These are phyloP conservation scores for Artemisia argyi DNA, from an alignment of 129 eudicot species.

Conservation along the genomic window DNA sequence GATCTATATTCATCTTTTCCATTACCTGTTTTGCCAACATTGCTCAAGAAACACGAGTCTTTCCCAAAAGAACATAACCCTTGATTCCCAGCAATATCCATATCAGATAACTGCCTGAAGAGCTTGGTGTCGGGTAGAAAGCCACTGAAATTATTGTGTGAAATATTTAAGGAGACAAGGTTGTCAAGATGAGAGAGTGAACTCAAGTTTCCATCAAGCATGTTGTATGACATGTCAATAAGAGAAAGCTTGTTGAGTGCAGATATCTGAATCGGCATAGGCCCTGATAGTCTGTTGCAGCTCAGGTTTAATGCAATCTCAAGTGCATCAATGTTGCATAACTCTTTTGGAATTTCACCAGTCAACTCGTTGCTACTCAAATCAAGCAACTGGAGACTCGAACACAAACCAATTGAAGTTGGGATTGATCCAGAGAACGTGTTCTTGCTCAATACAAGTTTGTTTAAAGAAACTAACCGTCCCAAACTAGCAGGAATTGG, in stretches of 20 bases:
- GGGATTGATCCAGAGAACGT: slow-evolving; percentile 44
- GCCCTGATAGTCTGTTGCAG: slow-evolving; percentile 41
- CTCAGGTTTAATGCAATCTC: slow-evolving; percentile 54
- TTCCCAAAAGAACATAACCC: slow-evolving; percentile 41
- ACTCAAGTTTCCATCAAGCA: slow-evolving; percentile 47
- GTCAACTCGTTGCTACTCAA: slow-evolving; percentile 39
- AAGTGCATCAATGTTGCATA: slow-evolving; percentile 43
- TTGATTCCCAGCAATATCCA: slow-evolving; percentile 41
- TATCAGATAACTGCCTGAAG: slow-evolving; percentile 42
- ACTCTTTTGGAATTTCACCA: slow-evolving; percentile 48
- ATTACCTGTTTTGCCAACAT: slow-evolving; percentile 8
- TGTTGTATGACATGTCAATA: slow-evolving; percentile 56
- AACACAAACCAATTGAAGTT: slow-evolving; percentile 37
- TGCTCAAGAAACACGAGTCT: slow-evolving; percentile 26
- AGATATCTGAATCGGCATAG: slow-evolving; percentile 44
- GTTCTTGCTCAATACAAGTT: slow-evolving; percentile 42
- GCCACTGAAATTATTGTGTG: slow-evolving; percentile 55
- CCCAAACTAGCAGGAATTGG: slow-evolving; percentile 45
- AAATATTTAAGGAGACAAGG: slow-evolving; percentile 56
- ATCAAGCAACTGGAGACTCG: slow-evolving; percentile 52
- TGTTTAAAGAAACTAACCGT: slow-evolving; percentile 43
- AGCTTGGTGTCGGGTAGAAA: slow-evolving; percentile 50
- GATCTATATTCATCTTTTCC: slow-evolving; percentile 14
- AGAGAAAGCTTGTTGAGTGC: slow-evolving; percentile 47
- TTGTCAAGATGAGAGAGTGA: slow-evolving; percentile 46